Base-by-base conservation (phyloP, 1,284 basidiomycete species). In the Sporisorium exsertum region DNA sequence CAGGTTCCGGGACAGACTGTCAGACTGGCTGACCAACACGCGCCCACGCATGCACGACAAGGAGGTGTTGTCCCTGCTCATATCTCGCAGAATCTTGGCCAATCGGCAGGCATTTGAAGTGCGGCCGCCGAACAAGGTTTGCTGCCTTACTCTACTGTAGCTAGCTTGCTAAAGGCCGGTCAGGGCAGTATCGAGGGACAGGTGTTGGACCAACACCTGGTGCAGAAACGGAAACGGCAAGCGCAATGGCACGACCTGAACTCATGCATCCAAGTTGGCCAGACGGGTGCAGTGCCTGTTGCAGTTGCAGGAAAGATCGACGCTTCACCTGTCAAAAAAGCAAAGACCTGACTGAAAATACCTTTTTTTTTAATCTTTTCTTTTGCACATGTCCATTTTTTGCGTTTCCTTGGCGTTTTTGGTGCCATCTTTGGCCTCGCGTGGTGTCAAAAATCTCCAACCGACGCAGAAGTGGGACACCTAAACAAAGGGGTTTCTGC, bases 81-180 rank as follows among this genome's bases (percentile, higher is more conserved):
- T 71, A 71, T 71, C 69, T 71, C 62, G 53, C 54, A 71, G 63
- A 71, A 49, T 72, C 69, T 72, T 72, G 69, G 69, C 69, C 69
- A 72, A 72, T 72, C 63, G 58, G 69, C 69, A 62, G 69, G 63
- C 69, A 72, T 72, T 62, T 62, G 69, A 55, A 27, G 49, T 62
- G 68, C 63, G 51, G 63, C 65, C 58, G 63, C 42, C 33, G 37
- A 51, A 27, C 63, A 65, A 54, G 26, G 47, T 55, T 64, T 52
- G 9, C 45, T n/a, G n/a, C 49, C 32, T 43, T n/a, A 26, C 32
- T 52, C 33, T 35, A 5, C 32, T 40, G 53, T 13, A 43, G 22
- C 5, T 13, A 7, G 27, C 15, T 20, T 47, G 46, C 46, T 47
- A 18, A 18, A 27, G 46, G 26, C 47, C 26, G 47, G 26, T 29